Base-by-base conservation (phyloP, 1,284 basidiomycete species). In the Neonothopanus nambi region DNA sequence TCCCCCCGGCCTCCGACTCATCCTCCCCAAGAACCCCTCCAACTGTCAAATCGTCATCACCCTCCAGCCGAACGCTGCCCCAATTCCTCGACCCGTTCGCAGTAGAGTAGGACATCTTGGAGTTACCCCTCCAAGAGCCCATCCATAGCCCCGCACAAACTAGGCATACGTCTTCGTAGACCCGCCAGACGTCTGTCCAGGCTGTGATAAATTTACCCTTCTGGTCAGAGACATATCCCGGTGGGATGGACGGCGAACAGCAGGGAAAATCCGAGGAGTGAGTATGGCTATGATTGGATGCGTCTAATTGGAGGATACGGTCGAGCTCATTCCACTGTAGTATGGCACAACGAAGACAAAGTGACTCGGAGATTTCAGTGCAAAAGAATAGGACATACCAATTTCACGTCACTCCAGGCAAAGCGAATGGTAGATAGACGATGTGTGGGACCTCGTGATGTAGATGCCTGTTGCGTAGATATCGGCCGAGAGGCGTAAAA, bases 101-200 rank as follows among this genome's bases (percentile, higher is more conserved):
- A 7, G 72, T 77, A n/a, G 78, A 76, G 57, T 77, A 80, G 5
- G 76, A 76, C 52, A 65, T 63, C 1, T 68, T 61, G 0, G 79
- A 76, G 57, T 77, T 79, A 28, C 73, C 72, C 44, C 78, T 76
- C 86, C 81, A 87, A 15, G 78, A 73, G 23, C 85, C 85, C 63
- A 87, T 80, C 86, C 87, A 90, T 13, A 90, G 74, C 1, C 86
- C 82, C 0, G 88, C 89, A 62, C 89, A 91, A 46, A 89, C 74
- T 39, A 91, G 73, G 57, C 89, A 91, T 11, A 87, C 85, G 57
- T 91, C 89, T 68, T 92, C 89, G 62, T 91, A 92, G 13, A 91
- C 74, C 23, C 80, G 78, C 87, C 88, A 89, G 8, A 79, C 79
- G 57, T 90, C 87, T n/a, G 81, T 76, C 85, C 85, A 89, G 1